A percentile compares a stretch with the other conserved stretches of the same genome.
These are phyloP conservation scores for Rosa rugosa DNA, from an alignment of 306 rosid species.

Conservation along the genomic window DNA sequence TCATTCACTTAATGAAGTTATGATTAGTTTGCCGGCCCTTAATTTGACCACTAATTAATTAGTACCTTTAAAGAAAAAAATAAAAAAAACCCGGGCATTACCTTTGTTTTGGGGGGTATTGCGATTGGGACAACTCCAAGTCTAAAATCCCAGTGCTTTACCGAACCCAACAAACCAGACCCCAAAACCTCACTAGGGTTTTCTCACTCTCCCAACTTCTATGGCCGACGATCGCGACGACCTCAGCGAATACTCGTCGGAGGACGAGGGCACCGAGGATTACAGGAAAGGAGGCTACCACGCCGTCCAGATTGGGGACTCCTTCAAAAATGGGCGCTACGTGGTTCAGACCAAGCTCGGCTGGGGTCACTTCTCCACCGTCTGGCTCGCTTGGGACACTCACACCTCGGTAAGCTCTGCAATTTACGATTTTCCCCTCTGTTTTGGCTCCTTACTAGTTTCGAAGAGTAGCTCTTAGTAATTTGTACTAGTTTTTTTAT, in stretches of 20 bases:
- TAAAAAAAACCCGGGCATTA: background rate
- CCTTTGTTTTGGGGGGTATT: no score
- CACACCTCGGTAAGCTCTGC: constrained; percentile 29
- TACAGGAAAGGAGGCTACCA: constrained; percentile 49
- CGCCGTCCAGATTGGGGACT: constrained; percentile 38
- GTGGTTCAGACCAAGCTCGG: constrained; percentile 48
- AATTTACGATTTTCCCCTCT: no score
- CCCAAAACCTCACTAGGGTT: constrained; percentile 8
- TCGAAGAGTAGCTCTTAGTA: background rate
- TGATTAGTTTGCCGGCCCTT: background rate
- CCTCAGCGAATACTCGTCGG: constrained; percentile 32
- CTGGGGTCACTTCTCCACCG: constrained; percentile 53
- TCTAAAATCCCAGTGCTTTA: background rate
- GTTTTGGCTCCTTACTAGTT: background rate
- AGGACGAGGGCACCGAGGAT: constrained; percentile 46
- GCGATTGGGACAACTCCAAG: background rate
- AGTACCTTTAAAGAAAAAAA: background rate
- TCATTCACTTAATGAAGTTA: no score
- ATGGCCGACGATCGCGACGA: constrained; percentile 44
- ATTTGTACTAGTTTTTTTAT: background rate
- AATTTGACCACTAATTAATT: background rate
- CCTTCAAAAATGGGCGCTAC: constrained; percentile 43
- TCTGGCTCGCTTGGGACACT: constrained; percentile 52
- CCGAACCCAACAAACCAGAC: background rate
- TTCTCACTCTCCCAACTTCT: background rate